These are phyloP conservation scores for Cordyceps sp. DNA, from an alignment of 2,329 filamentous ascomycete species.

Conservation along the genomic window DNA sequence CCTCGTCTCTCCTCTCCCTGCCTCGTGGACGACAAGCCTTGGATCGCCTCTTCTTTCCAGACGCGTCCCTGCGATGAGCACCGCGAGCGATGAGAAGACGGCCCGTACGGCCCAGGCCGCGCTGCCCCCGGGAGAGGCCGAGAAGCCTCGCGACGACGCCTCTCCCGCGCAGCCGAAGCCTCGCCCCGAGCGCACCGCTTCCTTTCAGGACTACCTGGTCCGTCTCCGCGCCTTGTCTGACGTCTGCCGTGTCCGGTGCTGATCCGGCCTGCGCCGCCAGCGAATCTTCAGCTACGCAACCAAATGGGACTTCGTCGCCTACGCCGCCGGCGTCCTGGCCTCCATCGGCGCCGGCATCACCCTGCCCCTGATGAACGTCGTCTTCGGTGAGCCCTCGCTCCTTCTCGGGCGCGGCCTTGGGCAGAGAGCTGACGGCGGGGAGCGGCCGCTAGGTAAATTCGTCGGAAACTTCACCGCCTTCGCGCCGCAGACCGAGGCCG, in stretches of 20 bases:
- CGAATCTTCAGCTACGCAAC: constrained; percentile 37
- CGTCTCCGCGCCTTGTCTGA: too few relatives aligned
- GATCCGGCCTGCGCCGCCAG: too few relatives aligned
- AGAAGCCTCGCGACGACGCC: not conserved
- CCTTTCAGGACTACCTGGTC: constrained; percentile 26
- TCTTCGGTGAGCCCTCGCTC: constrained; percentile 27
- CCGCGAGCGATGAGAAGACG: too few relatives aligned
- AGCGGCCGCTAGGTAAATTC: constrained; percentile 17
- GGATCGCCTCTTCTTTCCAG: too few relatives aligned
- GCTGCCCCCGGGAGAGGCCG: too few relatives aligned
- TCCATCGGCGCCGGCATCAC: constrained; percentile 36
- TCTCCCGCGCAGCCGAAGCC: not conserved
- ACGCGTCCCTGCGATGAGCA: too few relatives aligned
- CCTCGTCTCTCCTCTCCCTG: too few relatives aligned
- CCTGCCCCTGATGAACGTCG: constrained; percentile 41
- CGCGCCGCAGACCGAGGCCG: constrained; percentile 13
- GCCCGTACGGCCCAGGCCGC: too few relatives aligned
- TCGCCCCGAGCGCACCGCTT: constrained; percentile 21
- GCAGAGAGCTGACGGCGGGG: constrained; percentile 1
- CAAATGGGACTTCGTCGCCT: constrained; percentile 31
- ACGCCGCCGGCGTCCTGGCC: constrained; percentile 27
- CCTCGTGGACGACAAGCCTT: too few relatives aligned
- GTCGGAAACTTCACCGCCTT: constrained; percentile 31
- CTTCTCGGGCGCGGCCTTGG: not conserved
- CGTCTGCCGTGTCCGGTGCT: too few relatives aligned